Conservation (phyloP, 768 basidiomycete genomes). For the Amanita jacksonii region DNA sequence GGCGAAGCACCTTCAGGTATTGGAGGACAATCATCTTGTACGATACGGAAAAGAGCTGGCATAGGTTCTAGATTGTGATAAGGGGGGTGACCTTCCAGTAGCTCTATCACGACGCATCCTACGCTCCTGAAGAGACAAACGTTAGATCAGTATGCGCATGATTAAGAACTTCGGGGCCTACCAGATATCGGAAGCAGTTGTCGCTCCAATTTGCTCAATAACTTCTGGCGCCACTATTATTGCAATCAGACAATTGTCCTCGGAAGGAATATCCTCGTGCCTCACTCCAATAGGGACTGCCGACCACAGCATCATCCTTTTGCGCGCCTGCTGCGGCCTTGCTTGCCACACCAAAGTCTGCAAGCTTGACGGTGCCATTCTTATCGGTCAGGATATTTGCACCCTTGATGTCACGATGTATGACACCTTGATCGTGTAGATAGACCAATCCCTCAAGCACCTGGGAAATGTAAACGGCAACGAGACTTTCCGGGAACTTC, state of each 20-base stretch:
- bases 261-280: slow-evolving; percentile 13
- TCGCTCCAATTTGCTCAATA: slow-evolving; percentile 95
- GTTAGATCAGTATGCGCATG: not conserved
- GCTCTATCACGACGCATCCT: slow-evolving; percentile 96
- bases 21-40: slow-evolving; percentile 95
- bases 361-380: slow-evolving; percentile 97
- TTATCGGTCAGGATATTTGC: slow-evolving; percentile 99
- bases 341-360: slow-evolving; percentile 95
- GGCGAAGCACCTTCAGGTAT: slow-evolving; percentile 94
- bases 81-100: slow-evolving; percentile 85
- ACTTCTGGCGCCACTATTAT: slow-evolving; percentile 91
- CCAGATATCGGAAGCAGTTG: slow-evolving; percentile 96
- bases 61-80: slow-evolving; percentile 95
- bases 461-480: slow-evolving; percentile 94
- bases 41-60: slow-evolving; percentile 97
- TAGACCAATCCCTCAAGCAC: slow-evolving; percentile 94
- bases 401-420: slow-evolving; percentile 98
- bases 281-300: slow-evolving; percentile 97
- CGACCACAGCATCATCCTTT: slow-evolving; percentile 87
- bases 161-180: slow-evolving; percentile 11
- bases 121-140: slow-evolving; percentile 49
- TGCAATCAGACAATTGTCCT: slow-evolving; percentile 4
- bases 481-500: slow-evolving; percentile 95
- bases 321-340: slow-evolving; percentile 57
- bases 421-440: slow-evolving; percentile 98